Percentiles rank a stretch among this genome's conserved stretches.
Conservation (phyloP, 257 asterid species). For the Solanum sparsipilum region DNA sequence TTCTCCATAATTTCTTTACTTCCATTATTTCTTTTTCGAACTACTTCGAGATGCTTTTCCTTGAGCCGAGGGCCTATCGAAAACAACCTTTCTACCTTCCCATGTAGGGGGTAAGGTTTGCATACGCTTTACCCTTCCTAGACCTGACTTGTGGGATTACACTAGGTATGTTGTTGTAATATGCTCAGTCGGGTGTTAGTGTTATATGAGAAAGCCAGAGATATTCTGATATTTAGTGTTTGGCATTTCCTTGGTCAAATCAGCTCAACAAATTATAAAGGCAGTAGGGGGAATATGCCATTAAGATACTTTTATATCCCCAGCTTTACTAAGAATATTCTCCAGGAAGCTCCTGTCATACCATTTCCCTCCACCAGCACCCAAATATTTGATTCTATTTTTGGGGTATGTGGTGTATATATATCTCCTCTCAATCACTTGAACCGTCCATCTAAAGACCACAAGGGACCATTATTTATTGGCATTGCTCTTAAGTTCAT, state of each 20-base stretch:
- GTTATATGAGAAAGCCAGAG: neutral
- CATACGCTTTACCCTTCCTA: neutral
- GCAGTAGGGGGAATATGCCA: constrained; percentile 17
- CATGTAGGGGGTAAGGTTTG: neutral
- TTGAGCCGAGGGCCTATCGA: neutral
- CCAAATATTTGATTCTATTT: neutral
- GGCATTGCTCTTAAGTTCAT: neutral
- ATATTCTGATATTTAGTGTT: neutral
- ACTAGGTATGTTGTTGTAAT: neutral
- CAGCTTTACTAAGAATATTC: constrained; percentile 2
- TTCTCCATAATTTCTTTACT: neutral
- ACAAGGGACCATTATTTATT: neutral
- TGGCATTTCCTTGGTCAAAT: neutral
- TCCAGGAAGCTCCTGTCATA: neutral
- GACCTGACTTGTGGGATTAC: neutral
- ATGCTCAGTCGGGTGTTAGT: neutral
- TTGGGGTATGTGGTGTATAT: neutral
- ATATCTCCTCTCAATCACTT: neutral
- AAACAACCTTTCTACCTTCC: neutral
- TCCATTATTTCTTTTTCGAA: neutral
- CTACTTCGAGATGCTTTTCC: neutral
- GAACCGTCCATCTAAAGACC: neutral
- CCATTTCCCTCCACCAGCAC: neutral
- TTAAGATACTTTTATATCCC: neutral
- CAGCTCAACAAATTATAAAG: neutral